Base-by-base conservation (phyloP, 441 rosid genomes). In the Euphorbia schlechtendalii region DNA sequence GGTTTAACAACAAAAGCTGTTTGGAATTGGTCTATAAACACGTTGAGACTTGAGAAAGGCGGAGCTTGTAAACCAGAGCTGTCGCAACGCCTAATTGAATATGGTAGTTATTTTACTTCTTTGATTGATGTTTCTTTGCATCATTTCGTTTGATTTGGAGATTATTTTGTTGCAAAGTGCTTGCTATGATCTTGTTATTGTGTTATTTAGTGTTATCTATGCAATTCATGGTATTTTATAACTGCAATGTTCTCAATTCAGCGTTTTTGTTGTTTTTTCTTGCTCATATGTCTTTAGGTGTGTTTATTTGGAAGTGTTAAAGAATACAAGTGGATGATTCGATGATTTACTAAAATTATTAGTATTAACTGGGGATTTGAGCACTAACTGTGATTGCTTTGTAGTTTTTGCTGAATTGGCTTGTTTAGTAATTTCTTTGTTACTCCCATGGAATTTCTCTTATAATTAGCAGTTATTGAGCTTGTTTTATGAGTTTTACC, bases 41-140 rank as follows among this genome's bases (percentile, higher is more conserved):
- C 34, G 11, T n/a, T n/a, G n/a, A n/a, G n/a, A n/a, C n/a, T 21
- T 17, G 36, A 20, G 5, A 45, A 43, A 36, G 1, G 3, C 45
- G 5, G 6, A 46, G 30, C 24, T 32, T 28, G 2, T 15, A 38
- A 36, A 18, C 8, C 3, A 52, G 13, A 48, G 30, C 56, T 32
- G n/a, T 66, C 22, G 1, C 38, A 32, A 22, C 27, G 14, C 38
- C 34, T 13, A 0, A 1, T 5, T 55, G 30, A 48, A 22, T 57
- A 67, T 67, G 70, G 70, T 67, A 67, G 17, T 1, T 9, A 14
- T 7, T 45, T 30, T 66, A 7, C 17, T 40, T 18, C 10, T 20
- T 12, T 55, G 24, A 0, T 55, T 5, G 25, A 40, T n/a, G n/a
- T 7, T 10, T 9, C 4, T n/a, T 21, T 17, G 21, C 11, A 10